Conservation (phyloP, 257 asterid species). For the Mentha longifolia region DNA sequence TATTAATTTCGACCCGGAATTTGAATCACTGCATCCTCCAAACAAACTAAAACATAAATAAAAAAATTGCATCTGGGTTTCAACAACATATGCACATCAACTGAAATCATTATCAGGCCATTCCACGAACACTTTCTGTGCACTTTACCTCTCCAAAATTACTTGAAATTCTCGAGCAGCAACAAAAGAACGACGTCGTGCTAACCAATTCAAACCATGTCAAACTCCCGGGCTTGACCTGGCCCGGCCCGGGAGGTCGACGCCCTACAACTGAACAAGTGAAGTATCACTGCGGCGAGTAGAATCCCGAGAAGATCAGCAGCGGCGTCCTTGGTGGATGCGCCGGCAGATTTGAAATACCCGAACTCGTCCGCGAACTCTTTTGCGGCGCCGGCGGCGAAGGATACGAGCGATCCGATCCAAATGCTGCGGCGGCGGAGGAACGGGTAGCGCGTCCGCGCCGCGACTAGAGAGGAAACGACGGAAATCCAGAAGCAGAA, state of each 20-base stretch:
- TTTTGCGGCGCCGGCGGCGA: constrained; percentile 72
- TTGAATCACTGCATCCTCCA: background rate
- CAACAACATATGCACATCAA: background rate
- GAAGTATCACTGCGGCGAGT: constrained; percentile 52
- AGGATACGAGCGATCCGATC: constrained; percentile 72
- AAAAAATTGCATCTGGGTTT: background rate
- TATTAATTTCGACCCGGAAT: no score
- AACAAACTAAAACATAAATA: background rate
- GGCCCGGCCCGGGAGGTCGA: constrained; percentile 29
- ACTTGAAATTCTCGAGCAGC: constrained; percentile 24
- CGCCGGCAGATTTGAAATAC: constrained; percentile 74
- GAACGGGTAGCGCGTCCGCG: constrained; percentile 52
- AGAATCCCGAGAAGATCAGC: constrained; percentile 67
- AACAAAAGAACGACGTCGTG: background rate
- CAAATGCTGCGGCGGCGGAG: constrained; percentile 65
- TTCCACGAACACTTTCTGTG: background rate
- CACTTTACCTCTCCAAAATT: background rate
- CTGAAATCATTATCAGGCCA: background rate
- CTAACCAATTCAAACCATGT: constrained; percentile 57
- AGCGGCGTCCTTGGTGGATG: constrained; percentile 73
- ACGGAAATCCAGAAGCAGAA: constrained; percentile 73
- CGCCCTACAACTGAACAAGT: constrained; percentile 31
- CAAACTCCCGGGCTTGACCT: constrained; percentile 39
- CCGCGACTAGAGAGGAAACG: constrained; percentile 50
- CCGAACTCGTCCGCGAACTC: constrained; percentile 89